Evolutionary conservation across 2,329 filamentous ascomycete genomes (phyloP).

Genomic region (Penicillium decumbens): DNA sequence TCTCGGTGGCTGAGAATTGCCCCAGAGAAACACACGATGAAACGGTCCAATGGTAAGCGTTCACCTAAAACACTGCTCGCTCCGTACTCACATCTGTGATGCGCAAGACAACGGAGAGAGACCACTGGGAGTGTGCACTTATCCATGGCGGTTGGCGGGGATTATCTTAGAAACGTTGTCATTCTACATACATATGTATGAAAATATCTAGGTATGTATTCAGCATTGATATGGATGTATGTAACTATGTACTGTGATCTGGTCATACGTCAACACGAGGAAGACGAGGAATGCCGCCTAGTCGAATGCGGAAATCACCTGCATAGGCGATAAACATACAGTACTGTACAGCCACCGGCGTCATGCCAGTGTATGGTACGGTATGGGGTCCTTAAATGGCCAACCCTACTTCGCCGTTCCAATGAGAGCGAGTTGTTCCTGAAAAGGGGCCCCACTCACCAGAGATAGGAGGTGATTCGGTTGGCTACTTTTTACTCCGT

Average conservation of each 20-base stretch:
- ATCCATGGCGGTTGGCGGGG: background rate
- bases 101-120: background rate
- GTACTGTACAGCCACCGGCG: slow-evolving; percentile 16
- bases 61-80: background rate
- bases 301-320: slow-evolving; percentile 4
- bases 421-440: background rate
- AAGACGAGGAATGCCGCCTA: slow-evolving; percentile 16
- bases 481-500: background rate
- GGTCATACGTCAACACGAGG: slow-evolving; percentile 2
- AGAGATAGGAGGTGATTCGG: slow-evolving; percentile 1
- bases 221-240: too few relatives aligned
- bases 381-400: background rate
- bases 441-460: background rate
- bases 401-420: background rate
- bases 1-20: background rate
- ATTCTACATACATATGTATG: too few relatives aligned
- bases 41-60: background rate
- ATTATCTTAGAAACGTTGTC: background rate
- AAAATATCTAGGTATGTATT: too few relatives aligned
- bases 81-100: background rate
- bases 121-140: background rate
- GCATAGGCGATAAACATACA: slow-evolving; percentile 2
- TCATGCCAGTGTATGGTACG: slow-evolving; percentile 7
- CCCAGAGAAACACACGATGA: background rate
- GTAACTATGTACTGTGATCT: background rate